phyloP scores from a whole-genome alignment of 805 yeast genomes.

The Saturnispora hagleri region DNA sequence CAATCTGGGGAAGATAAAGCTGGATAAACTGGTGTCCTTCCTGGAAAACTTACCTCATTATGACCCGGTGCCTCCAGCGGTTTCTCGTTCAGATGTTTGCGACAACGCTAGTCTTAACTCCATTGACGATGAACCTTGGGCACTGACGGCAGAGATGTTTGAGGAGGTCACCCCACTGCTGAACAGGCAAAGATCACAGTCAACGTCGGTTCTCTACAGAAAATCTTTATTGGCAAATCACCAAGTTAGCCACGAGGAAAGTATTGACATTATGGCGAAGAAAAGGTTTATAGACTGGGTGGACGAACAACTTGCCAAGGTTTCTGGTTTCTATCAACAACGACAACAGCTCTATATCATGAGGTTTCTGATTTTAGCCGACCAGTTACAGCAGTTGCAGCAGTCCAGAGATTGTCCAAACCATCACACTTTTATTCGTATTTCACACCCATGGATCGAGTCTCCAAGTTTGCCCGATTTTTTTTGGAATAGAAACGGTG shows the following conservation, averaged over 20 bases:
- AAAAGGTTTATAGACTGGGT: conserved; percentile 56
- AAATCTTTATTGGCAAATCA: conserved; percentile 1
- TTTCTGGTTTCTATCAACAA: conserved; percentile 49
- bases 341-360: conserved; percentile 52
- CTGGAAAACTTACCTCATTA: conserved; percentile 1
- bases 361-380: conserved; percentile 52
- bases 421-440: background rate
- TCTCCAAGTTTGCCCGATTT: conserved; percentile 33
- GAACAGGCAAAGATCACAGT: conserved; percentile 15
- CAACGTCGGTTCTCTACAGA: conserved; percentile 11
- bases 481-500: conserved; percentile 24
- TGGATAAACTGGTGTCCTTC: conserved; percentile 20
- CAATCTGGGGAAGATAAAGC: conserved; percentile 36
- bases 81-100: background rate
- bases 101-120: conserved; percentile 1
- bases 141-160: background rate
- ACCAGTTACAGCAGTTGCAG: conserved; percentile 54
- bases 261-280: conserved; percentile 29
- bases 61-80: background rate
- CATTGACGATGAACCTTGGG: background rate
- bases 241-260: conserved; percentile 18
- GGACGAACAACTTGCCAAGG: conserved; percentile 48
- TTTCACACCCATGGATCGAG: conserved; percentile 3
- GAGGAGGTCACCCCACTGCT: background rate
- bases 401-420: background rate